These are phyloP conservation scores for Neopestalotiopsis rosae DNA, from an alignment of 2,329 filamentous ascomycete species.

Conservation along the genomic window DNA sequence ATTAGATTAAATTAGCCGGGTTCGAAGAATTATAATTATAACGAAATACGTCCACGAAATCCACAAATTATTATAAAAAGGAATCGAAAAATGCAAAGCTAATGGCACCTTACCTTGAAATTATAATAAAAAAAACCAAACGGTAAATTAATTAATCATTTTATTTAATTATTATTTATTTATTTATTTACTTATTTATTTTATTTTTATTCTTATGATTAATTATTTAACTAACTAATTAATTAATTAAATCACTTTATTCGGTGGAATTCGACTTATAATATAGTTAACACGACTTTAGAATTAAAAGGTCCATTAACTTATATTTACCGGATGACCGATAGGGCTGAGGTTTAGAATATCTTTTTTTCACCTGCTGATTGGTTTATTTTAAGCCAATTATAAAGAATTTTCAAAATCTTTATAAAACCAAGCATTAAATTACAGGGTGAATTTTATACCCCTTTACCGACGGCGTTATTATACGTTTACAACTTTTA, in stretches of 20 bases:
- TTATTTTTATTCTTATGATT: too few relatives aligned
- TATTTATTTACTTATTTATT: background rate
- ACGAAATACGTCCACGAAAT: too few relatives aligned
- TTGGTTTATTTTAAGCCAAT: too few relatives aligned
- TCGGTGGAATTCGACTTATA: constrained; percentile 5
- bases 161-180: background rate
- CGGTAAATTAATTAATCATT: background rate
- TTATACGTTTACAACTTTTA: too few relatives aligned
- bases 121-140: constrained; percentile 5
- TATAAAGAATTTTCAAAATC: too few relatives aligned
- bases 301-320: constrained; percentile 5
- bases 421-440: too few relatives aligned
- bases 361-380: background rate
- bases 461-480: too few relatives aligned
- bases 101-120: background rate
- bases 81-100: background rate
- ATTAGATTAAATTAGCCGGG: constrained; percentile 10
- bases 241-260: constrained; percentile 8
- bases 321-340: background rate
- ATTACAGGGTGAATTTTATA: too few relatives aligned
- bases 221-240: background rate
- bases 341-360: background rate
- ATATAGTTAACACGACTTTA: constrained; percentile 9
- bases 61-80: too few relatives aligned
- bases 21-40: background rate